Percentiles rank a stretch among this genome's conserved stretches.
Conservation (phyloP, 495 filamentous ascomycete genomes). For the Hypoxylon perforatum region DNA sequence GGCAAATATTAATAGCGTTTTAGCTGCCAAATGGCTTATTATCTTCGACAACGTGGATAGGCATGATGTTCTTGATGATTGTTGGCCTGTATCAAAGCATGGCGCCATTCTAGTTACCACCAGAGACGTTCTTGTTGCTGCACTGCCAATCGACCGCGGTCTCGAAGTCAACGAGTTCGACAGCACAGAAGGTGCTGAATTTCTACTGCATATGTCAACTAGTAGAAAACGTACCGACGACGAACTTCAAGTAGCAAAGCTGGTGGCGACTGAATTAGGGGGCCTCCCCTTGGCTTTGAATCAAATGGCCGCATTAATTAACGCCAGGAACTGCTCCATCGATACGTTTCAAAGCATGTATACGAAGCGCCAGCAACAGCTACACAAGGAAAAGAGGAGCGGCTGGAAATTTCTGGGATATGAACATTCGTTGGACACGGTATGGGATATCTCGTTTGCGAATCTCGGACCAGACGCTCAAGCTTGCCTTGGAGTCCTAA, state of each 20-base stretch:
- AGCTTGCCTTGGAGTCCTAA: conserved; percentile 45
- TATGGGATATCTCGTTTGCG: conserved; percentile 53
- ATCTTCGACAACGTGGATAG: conserved; percentile 56
- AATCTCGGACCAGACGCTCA: conserved; percentile 34
- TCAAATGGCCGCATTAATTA: conserved; percentile 56
- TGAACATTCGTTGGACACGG: conserved; percentile 46
- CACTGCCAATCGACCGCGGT: conserved; percentile 5
- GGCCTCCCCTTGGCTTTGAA: conserved; percentile 54
- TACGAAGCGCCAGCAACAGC: conserved; percentile 38
- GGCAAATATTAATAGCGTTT: conserved; percentile 22
- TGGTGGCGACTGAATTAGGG: conserved; percentile 42
- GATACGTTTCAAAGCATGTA: conserved; percentile 47
- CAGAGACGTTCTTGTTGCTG: conserved; percentile 38
- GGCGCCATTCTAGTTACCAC: conserved; percentile 55
- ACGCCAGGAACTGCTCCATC: conserved; percentile 40
- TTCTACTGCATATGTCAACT: conserved; percentile 12
- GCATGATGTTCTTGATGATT: conserved; percentile 46
- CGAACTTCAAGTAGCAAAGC: conserved; percentile 5
- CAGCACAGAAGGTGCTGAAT: conserved; percentile 4
- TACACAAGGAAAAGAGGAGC: conserved; percentile 36
- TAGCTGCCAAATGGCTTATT: conserved; percentile 50
- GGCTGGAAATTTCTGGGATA: conserved; percentile 35
- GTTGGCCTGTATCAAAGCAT: conserved; percentile 45
- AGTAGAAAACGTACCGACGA: conserved; percentile 1
- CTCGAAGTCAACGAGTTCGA: conserved; percentile 27